Percentiles rank a stretch among this genome's conserved stretches.
Evolutionary conservation across 1,284 basidiomycete genomes (phyloP).

Genomic region (Tilletia setariae): DNA sequence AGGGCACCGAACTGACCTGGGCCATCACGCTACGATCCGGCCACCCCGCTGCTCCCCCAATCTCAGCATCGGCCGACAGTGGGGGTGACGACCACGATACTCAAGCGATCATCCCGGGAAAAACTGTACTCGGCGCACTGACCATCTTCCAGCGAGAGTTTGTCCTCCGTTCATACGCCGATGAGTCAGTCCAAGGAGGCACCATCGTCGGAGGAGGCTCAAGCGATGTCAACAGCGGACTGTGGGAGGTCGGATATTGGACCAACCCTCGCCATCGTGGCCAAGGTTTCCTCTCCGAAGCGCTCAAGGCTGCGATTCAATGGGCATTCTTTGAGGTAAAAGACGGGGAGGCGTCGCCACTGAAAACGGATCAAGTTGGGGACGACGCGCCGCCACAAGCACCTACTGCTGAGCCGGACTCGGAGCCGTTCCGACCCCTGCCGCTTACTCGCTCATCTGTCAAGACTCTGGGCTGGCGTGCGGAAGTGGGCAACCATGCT

Average conservation of each 20-base stretch:
- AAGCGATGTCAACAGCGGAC: neutral
- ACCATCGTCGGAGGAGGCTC: neutral
- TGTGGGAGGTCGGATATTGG: conserved; percentile 10
- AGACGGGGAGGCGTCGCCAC: neutral
- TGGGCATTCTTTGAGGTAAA: neutral
- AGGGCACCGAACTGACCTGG: neutral
- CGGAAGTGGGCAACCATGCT: neutral
- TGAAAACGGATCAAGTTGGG: neutral
- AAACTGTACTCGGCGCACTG: neutral
- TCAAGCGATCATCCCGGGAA: neutral
- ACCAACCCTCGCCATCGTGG: neutral
- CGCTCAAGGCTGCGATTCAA: neutral
- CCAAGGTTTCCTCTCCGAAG: neutral
- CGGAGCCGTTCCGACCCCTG: neutral
- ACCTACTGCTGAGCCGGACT: neutral
- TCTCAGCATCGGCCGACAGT: neutral
- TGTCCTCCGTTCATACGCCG: neutral
- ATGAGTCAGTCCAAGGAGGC: neutral
- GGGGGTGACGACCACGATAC: neutral
- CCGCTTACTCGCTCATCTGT: neutral
- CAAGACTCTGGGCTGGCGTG: neutral
- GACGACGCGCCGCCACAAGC: neutral
- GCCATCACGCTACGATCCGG: neutral
- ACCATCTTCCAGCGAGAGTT: neutral
- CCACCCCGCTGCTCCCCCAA: neutral